Conservation (phyloP, 352 stramenopile species). For the Phytophthora fragariae region DNA sequence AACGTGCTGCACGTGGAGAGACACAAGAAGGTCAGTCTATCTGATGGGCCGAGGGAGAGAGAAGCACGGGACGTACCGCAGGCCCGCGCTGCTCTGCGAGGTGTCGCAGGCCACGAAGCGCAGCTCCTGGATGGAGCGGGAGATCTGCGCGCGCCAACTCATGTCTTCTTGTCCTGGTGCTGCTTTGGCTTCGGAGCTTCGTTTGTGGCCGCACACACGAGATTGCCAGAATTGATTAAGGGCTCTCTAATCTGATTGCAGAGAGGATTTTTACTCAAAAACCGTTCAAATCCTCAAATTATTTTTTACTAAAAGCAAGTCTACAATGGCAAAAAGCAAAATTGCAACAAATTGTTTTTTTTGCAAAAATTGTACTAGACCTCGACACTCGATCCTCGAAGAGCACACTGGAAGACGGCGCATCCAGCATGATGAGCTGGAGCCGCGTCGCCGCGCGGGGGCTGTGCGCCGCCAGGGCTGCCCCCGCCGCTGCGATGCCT, state of each 20-base stretch:
- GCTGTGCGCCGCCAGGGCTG: conserved; percentile 23
- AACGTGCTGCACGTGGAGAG: conserved; percentile 58
- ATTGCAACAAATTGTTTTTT: too few relatives aligned
- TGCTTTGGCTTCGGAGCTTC: background rate
- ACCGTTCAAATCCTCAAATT: too few relatives aligned
- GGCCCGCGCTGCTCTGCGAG: conserved; percentile 82
- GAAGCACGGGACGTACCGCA: conserved; percentile 59
- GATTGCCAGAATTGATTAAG: too few relatives aligned
- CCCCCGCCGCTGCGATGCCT: conserved; percentile 11
- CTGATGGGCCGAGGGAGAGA: background rate
- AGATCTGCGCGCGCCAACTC: conserved; percentile 92
- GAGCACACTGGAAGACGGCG: conserved; percentile 14
- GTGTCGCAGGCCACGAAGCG: conserved; percentile 88
- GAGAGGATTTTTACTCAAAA: too few relatives aligned
- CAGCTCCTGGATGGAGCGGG: conserved; percentile 83
- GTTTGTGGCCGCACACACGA: background rate
- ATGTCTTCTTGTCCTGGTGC: conserved; percentile 42
- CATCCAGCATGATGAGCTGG: conserved; percentile 42
- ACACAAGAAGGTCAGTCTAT: conserved; percentile 3
- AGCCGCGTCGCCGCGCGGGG: conserved; percentile 30
- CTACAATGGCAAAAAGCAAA: too few relatives aligned
- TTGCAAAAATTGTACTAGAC: too few relatives aligned
- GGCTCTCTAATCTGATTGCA: too few relatives aligned
- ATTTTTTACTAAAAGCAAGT: too few relatives aligned
- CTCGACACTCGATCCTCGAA: background rate